These are phyloP conservation scores for Aspergillus intermedius DNA, from an alignment of 2,329 filamentous ascomycete species.

Conservation along the genomic window DNA sequence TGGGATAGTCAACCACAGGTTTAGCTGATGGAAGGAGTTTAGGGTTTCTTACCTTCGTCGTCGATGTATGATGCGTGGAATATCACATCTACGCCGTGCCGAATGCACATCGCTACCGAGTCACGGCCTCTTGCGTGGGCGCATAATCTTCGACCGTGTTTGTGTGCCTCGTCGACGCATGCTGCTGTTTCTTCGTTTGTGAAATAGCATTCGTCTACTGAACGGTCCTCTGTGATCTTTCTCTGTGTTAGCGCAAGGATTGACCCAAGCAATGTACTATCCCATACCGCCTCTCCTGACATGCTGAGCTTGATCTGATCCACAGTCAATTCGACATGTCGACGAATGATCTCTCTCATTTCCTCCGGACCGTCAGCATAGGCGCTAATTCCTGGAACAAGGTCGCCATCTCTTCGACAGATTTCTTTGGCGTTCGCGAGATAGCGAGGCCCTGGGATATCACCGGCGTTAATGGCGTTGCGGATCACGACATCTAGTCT, in stretches of 20 bases:
- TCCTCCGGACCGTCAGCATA: slow-evolving; percentile 37
- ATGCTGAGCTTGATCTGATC: slow-evolving; percentile 43
- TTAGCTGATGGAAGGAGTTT: neutral
- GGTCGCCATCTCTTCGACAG: slow-evolving; percentile 38
- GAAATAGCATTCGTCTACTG: slow-evolving; percentile 43
- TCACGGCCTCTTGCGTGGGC: slow-evolving; percentile 42
- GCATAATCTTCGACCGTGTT: slow-evolving; percentile 28
- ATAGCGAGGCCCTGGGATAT: slow-evolving; percentile 44
- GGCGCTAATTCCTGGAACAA: slow-evolving; percentile 38
- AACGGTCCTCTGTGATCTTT: slow-evolving; percentile 24
- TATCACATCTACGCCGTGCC: slow-evolving; percentile 43
- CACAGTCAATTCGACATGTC: slow-evolving; percentile 33
- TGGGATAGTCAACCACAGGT: neutral
- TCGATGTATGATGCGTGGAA: slow-evolving; percentile 44
- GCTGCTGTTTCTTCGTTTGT: slow-evolving; percentile 42
- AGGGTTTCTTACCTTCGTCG: slow-evolving; percentile 19
- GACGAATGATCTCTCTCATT: slow-evolving; percentile 36
- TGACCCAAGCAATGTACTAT: neutral
- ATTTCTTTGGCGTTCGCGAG: slow-evolving; percentile 48
- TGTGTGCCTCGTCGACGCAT: slow-evolving; percentile 44
- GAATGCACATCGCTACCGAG: slow-evolving; percentile 39
- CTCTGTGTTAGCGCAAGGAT: neutral
- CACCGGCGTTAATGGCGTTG: slow-evolving; percentile 45
- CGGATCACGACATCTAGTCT: slow-evolving; percentile 43
- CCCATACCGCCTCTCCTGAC: slow-evolving; percentile 26